A percentile compares a stretch with the other conserved stretches of the same genome.
Evolutionary conservation across 192 early-diverging fungal species (phyloP).

Genomic region (Hyaloraphidium curvatum): DNA sequence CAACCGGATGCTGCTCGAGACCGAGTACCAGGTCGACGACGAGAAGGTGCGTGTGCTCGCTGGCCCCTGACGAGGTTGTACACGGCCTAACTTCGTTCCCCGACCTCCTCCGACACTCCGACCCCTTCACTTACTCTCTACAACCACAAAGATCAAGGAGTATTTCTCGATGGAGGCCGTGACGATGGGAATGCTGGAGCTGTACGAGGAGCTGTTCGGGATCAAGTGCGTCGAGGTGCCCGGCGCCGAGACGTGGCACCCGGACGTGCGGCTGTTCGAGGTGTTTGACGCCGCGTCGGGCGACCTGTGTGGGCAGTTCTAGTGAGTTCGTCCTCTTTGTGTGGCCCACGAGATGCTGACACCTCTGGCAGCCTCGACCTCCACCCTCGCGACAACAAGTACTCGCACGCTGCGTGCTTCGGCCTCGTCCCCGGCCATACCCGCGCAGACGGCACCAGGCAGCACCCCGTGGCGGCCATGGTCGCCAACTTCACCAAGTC

Average conservation of each 20-base stretch:
- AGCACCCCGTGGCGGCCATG: constrained; percentile 51
- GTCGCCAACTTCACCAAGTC: constrained; percentile 28
- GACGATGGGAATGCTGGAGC: constrained; percentile 43
- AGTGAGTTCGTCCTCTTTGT: too few species aligned
- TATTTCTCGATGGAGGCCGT: constrained; percentile 52
- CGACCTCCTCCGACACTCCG: too few species aligned
- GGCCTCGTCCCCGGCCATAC: constrained; percentile 48
- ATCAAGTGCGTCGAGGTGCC: constrained; percentile 36
- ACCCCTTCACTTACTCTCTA: too few species aligned
- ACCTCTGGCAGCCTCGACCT: too few species aligned
- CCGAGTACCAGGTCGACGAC: constrained; percentile 52
- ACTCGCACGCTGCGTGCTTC: constrained; percentile 62
- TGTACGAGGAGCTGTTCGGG: constrained; percentile 54
- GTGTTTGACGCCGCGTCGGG: constrained; percentile 45
- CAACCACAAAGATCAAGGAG: too few species aligned
- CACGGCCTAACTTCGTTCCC: too few species aligned
- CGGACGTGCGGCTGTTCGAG: constrained; percentile 58
- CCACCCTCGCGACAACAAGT: constrained; percentile 34
- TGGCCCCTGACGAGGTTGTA: too few species aligned
- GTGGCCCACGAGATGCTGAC: too few species aligned
- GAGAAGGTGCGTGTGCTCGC: too few species aligned
- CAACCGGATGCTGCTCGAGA: constrained; percentile 45
- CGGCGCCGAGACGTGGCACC: constrained; percentile 38
- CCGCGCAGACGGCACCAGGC: constrained; percentile 26
- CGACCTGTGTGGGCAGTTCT: constrained; percentile 47